phyloP scores from a whole-genome alignment of 805 yeast genomes.

The Metschnikowia dekortorum region DNA sequence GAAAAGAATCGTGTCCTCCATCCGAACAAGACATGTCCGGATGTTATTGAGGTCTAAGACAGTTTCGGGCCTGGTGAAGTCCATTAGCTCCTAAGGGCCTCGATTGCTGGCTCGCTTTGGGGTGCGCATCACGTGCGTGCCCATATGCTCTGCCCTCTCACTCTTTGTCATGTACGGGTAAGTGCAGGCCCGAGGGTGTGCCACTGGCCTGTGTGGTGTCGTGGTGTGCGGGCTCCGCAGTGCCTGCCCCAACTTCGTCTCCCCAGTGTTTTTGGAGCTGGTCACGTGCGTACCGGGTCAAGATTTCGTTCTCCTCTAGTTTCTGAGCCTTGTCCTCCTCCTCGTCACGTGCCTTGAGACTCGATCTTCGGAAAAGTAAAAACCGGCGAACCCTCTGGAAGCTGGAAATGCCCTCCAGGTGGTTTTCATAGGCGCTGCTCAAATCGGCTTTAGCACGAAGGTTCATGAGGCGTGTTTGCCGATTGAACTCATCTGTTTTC shows the following conservation, averaged over 20 bases:
- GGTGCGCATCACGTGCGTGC: not conserved
- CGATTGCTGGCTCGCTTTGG: not conserved
- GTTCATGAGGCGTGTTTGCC: slow-evolving; percentile 20
- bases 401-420: slow-evolving; percentile 25
- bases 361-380: slow-evolving; percentile 29
- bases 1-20: slow-evolving; percentile 96
- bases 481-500: slow-evolving; percentile 29
- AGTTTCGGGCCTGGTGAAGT: slow-evolving; percentile 76
- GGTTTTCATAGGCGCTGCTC: slow-evolving; percentile 22
- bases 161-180: no score
- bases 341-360: slow-evolving; percentile 17
- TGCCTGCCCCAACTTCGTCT: slow-evolving; percentile 13
- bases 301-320: slow-evolving; percentile 25
- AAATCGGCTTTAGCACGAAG: slow-evolving; percentile 28
- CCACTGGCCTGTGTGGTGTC: no score
- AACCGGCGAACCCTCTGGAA: slow-evolving; percentile 33
- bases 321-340: slow-evolving; percentile 11
- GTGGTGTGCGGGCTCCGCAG: not conserved
- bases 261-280: slow-evolving; percentile 14
- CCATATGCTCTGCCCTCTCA: not conserved
- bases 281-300: slow-evolving; percentile 31
- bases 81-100: slow-evolving; percentile 47
- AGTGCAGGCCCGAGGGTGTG: no score
- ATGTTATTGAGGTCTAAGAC: slow-evolving; percentile 79
- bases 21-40: slow-evolving; percentile 76